These are phyloP conservation scores for Boletus bicolor DNA, from an alignment of 768 basidiomycete genomes.

Conservation along the genomic window DNA sequence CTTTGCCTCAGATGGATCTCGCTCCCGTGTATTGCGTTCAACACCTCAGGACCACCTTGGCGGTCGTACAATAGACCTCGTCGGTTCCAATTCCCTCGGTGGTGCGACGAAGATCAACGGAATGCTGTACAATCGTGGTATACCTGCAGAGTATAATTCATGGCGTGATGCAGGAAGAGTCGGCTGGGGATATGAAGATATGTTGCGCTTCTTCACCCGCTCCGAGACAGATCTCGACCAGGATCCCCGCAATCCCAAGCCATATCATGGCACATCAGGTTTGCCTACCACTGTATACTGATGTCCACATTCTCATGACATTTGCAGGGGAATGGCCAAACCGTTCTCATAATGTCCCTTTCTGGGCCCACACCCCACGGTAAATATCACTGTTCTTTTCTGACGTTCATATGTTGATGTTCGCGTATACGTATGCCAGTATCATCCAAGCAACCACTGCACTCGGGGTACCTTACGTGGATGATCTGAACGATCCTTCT, in stretches of 20 bases:
- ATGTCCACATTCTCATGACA: neutral
- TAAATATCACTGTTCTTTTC: neutral
- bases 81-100: conserved; percentile 36
- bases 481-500: neutral
- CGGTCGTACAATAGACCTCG: neutral
- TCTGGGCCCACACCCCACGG: neutral
- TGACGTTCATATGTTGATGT: neutral
- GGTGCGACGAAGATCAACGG: conserved; percentile 48
- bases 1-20: conserved; percentile 6
- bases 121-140: conserved; percentile 32
- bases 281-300: neutral
- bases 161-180: conserved; percentile 30
- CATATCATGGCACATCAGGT: conserved; percentile 1
- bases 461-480: neutral
- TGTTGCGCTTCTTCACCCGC: conserved; percentile 34
- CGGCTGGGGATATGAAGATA: conserved; percentile 36
- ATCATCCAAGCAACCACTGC: neutral
- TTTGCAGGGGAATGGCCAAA: conserved; percentile 1
- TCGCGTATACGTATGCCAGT: neutral
- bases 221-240: conserved; percentile 24
- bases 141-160: conserved; percentile 31
- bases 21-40: neutral
- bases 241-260: neutral
- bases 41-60: neutral
- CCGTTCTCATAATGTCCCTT: neutral